phyloP scores from a whole-genome alignment of 495 filamentous ascomycete species.

The Filosporella fistucella region DNA sequence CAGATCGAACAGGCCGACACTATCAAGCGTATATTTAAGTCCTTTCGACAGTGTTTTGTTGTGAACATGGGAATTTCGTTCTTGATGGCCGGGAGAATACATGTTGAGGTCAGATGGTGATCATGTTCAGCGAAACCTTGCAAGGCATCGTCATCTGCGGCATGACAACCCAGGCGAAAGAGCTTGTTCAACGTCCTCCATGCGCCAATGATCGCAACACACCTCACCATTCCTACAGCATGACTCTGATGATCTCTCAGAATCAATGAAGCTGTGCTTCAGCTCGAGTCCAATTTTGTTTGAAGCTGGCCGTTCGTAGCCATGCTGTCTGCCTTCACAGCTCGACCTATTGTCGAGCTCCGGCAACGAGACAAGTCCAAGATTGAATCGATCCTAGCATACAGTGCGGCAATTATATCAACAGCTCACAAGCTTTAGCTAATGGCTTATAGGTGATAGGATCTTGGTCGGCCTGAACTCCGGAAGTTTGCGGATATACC shows the following conservation, averaged over 20 bases:
- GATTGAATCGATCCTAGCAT: constrained; percentile 90
- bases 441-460: constrained; percentile 60
- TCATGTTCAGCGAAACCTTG: background rate
- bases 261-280: constrained; percentile 16
- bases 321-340: constrained; percentile 98
- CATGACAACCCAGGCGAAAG: background rate
- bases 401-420: constrained; percentile 53
- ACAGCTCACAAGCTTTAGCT: background rate
- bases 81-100: too few relatives aligned
- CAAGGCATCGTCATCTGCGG: background rate
- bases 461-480: constrained; percentile 88
- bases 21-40: too few relatives aligned
- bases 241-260: background rate
- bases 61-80: too few relatives aligned
- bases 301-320: constrained; percentile 27
- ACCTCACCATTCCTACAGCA: background rate
- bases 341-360: constrained; percentile 94
- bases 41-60: too few relatives aligned
- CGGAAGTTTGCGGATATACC: constrained; percentile 85
- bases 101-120: background rate
- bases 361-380: constrained; percentile 89
- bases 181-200: constrained; percentile 5
- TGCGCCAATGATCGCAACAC: constrained; percentile 8
- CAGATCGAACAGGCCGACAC: too few relatives aligned
- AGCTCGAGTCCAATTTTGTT: background rate